Conservation (phyloP, 2,329 filamentous ascomycete genomes). For the Claviceps lovelessii region DNA sequence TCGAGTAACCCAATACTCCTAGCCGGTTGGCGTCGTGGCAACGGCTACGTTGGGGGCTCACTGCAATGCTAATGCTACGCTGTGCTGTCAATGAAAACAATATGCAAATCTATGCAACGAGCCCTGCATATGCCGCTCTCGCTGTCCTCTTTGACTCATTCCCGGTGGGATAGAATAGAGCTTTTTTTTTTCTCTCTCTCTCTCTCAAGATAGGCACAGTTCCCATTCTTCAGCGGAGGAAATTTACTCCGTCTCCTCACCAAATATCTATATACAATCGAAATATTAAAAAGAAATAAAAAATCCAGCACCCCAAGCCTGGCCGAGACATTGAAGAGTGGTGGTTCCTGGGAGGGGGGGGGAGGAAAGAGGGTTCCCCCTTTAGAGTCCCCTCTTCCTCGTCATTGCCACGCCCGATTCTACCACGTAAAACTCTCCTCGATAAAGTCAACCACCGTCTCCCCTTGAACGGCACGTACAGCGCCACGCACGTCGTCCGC, state of each 20-base stretch:
- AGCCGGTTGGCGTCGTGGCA: background rate
- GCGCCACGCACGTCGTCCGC: conserved; percentile 62
- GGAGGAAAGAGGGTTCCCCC: background rate
- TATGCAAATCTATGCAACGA: background rate
- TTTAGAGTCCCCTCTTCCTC: no score
- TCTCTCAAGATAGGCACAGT: background rate
- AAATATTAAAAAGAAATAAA: background rate
- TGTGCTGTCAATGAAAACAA: background rate
- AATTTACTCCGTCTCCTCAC: background rate
- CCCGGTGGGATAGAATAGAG: background rate
- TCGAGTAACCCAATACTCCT: background rate
- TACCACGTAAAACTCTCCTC: conserved; percentile 64
- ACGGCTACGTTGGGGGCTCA: background rate
- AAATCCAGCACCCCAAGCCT: background rate
- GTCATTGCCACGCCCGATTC: conserved; percentile 7
- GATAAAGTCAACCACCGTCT: conserved; percentile 55
- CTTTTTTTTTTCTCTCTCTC: background rate
- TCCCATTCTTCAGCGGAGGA: background rate
- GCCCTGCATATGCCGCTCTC: background rate
- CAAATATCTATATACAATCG: background rate
- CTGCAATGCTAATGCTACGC: background rate
- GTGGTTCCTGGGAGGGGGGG: no score
- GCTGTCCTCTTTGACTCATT: background rate
- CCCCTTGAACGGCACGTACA: conserved; percentile 48
- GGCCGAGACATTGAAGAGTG: background rate